Conservation (phyloP, 2,329 filamentous ascomycete genomes). For the Aspergillus amoenus region DNA sequence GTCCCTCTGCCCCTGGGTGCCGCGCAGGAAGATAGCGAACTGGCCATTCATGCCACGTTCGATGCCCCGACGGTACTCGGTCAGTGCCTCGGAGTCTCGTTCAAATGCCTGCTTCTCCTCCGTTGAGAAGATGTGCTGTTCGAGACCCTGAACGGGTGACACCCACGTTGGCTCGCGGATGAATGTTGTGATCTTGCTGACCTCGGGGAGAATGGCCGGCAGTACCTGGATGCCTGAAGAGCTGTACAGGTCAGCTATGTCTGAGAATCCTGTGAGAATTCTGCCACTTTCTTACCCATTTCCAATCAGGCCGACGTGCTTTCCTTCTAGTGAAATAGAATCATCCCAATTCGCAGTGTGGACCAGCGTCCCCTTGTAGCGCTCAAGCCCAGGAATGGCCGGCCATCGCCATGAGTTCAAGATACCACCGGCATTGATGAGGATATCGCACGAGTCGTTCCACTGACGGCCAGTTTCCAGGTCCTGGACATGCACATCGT, state of each 20-base stretch:
- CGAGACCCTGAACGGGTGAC: slow-evolving; percentile 18
- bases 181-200: slow-evolving; percentile 25
- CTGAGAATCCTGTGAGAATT: no score
- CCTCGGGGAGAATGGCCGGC: slow-evolving; percentile 11
- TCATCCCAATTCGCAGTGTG: slow-evolving; percentile 27
- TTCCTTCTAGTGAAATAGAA: slow-evolving; percentile 25
- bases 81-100: slow-evolving; percentile 13
- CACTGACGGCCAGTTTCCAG: not conserved
- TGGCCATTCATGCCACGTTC: slow-evolving; percentile 7
- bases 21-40: not conserved
- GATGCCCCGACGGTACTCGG: slow-evolving; percentile 2
- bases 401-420: slow-evolving; percentile 28
- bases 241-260: not conserved
- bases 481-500: slow-evolving; percentile 1
- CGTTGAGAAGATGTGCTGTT: slow-evolving; percentile 23
- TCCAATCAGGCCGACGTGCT: slow-evolving; percentile 30
- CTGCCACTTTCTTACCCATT: slow-evolving; percentile 17
- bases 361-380: slow-evolving; percentile 26
- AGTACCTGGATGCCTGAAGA: slow-evolving; percentile 37
- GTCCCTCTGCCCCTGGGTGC: not conserved
- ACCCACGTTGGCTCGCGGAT: slow-evolving; percentile 31
- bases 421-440: slow-evolving; percentile 7
- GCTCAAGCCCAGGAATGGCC: slow-evolving; percentile 23
- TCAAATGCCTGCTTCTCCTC: slow-evolving; percentile 23
- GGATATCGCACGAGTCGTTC: slow-evolving; percentile 1